These are phyloP conservation scores for Sordariomycetes sp. DNA, from an alignment of 2,329 filamentous ascomycete genomes.

Conservation along the genomic window DNA sequence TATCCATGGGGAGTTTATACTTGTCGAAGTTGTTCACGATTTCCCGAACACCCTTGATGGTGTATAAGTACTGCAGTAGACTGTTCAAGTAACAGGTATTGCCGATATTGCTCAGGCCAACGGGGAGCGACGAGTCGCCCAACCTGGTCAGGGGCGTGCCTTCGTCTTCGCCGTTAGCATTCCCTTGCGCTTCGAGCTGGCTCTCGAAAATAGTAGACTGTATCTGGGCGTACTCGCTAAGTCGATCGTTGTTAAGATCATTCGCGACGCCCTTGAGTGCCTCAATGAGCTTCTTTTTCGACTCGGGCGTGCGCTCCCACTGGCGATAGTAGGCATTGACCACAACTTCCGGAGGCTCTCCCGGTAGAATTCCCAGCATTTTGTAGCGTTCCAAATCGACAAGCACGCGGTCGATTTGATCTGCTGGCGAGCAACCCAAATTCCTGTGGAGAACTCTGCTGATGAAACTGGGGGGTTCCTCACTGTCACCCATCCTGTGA, in stretches of 20 bases:
- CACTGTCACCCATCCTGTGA: constrained; percentile 20
- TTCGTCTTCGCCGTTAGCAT: constrained; percentile 20
- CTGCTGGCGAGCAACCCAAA: constrained; percentile 19
- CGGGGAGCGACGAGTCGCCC: constrained; percentile 52
- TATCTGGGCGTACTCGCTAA: constrained; percentile 25
- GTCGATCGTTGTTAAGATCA: constrained; percentile 20
- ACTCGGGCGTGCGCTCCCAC: constrained; percentile 23
- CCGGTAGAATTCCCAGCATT: constrained; percentile 25
- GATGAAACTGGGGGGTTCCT: constrained; percentile 19
- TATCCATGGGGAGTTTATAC: constrained; percentile 59
- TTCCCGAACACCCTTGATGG: constrained; percentile 70
- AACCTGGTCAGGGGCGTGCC: no score
- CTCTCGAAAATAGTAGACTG: constrained; percentile 30
- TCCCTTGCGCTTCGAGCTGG: constrained; percentile 17
- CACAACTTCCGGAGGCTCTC: constrained; percentile 22
- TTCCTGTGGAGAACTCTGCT: constrained; percentile 18
- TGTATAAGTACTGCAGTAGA: constrained; percentile 90
- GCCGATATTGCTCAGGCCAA: constrained; percentile 85
- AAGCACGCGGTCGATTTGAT: constrained; percentile 15
- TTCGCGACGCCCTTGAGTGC: constrained; percentile 23
- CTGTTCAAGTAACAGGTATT: constrained; percentile 99
- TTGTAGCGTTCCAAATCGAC: constrained; percentile 23
- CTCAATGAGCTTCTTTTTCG: constrained; percentile 19
- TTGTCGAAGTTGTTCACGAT: constrained; percentile 70
- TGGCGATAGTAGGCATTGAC: constrained; percentile 30